Base-by-base conservation (phyloP, 805 yeast genomes). In the Cyberlindnera japonica region DNA sequence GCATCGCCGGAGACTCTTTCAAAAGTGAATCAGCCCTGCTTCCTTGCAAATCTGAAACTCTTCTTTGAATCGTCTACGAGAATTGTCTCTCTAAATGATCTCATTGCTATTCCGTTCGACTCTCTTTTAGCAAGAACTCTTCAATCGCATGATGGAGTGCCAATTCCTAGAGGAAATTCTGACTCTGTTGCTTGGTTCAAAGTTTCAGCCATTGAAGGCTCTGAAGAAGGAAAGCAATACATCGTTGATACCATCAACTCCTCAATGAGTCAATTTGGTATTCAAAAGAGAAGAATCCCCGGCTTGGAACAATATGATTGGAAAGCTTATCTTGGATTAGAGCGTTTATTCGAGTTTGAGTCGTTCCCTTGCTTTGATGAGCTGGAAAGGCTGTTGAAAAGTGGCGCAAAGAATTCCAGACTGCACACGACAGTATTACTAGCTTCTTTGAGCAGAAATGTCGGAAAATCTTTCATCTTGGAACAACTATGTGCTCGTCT, bases 171-270 rank as follows among this genome's bases (percentile, higher is more conserved):
- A 3, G 87, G 86, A 0, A 69, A 69, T 17, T 79, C 85, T 1
- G 87, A 89, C 56, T 67, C 77, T 0, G 73, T 90, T 15, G 95
- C 89, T 0, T 91, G 96, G 96, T 91, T 89, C 61, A 76, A 75
- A 49, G 74, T 91, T 2, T 68, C 75, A 2, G 81, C 74, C 4
- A 54, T 64, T 5, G 72, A 71, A 4, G 67, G 60, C 3, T 55
- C 62, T 3, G 60, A 53, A 4, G 51, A 53, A 3, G 47, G 46
- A 5, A 37, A 37, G 17, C 82, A 77, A 51, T 83, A 64, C 50
- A 56, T 79, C 1, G 73, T 90, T 25, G 89, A 84, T 58, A 80
- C 95, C 0, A 47, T 68, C 0, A 74, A 73, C 44, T 85, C 96
- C 0, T 71, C 81, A 32, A 70, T 91, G 69, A 71, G 25, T 48